phyloP scores from a whole-genome alignment of 441 rosid species.

The Erodium moschatum region DNA sequence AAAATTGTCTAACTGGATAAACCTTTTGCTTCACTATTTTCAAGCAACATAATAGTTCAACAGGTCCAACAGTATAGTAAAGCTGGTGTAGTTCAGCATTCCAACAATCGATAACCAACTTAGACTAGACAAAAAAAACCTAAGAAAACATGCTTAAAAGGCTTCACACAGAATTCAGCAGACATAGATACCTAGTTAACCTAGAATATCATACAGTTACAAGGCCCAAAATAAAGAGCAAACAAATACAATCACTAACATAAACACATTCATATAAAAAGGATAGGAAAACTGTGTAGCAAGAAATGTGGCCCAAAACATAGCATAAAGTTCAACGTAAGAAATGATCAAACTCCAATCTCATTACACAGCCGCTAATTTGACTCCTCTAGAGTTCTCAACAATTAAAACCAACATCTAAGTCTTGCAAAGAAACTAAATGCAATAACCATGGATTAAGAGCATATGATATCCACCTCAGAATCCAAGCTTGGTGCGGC shows the following conservation, averaged over 20 bases:
- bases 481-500: constrained; percentile 11
- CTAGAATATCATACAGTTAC: background rate
- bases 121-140: no score
- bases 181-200: background rate
- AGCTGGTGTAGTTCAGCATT: background rate
- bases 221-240: background rate
- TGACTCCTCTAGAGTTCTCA: background rate
- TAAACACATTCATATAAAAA: background rate
- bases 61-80: no score
- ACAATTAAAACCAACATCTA: constrained; percentile 7
- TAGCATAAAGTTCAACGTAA: background rate
- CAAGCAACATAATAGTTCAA: no score
- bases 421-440: constrained; percentile 15
- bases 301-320: background rate
- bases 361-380: background rate
- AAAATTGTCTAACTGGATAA: no score
- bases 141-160: background rate
- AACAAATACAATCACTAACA: background rate
- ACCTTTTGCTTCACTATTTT: no score
- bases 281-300: background rate
- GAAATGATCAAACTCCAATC: background rate
- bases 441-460: background rate
- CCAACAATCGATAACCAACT: background rate
- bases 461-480: background rate
- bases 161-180: background rate